phyloP scores from a whole-genome alignment of 305 asterid genomes.

The Ilex paraguariensis region DNA sequence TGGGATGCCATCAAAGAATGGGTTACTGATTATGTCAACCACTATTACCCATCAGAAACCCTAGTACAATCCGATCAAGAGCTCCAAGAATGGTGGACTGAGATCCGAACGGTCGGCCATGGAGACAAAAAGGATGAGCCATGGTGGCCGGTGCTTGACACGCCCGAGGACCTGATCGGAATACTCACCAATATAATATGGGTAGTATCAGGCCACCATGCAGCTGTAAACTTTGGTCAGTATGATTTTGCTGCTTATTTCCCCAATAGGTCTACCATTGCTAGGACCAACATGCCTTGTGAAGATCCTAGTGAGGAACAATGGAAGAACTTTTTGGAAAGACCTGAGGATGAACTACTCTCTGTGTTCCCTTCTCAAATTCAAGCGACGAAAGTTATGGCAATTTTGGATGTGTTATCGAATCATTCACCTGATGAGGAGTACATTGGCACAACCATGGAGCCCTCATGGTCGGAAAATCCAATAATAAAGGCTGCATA shows the following conservation, averaged over 20 bases:
- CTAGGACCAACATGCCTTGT: background rate
- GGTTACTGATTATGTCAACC: conserved; percentile 55
- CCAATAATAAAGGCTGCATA: background rate
- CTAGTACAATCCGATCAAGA: conserved; percentile 45
- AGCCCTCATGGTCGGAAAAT: background rate
- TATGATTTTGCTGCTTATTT: conserved; percentile 48
- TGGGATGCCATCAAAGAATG: conserved; percentile 76
- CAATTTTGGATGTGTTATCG: background rate
- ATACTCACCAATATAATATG: conserved; percentile 63
- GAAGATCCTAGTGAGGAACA: conserved; percentile 3
- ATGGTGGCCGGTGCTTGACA: conserved; percentile 70
- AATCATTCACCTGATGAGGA: conserved; percentile 2
- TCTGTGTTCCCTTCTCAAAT: background rate
- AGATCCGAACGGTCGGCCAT: conserved; percentile 60
- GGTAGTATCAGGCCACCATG: conserved; percentile 71
- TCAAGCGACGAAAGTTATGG: background rate
- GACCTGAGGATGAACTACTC: background rate
- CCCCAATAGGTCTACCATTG: background rate
- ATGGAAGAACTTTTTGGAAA: background rate
- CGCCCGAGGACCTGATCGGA: conserved; percentile 35
- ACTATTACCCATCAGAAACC: conserved; percentile 38
- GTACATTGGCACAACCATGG: background rate
- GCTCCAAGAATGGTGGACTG: conserved; percentile 86
- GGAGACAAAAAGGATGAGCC: conserved; percentile 68
- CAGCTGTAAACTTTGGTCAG: conserved; percentile 83